Percentiles rank a stretch among this genome's conserved stretches.
Conservation (phyloP, 106 monocot genomes). For the Allium sativum region DNA sequence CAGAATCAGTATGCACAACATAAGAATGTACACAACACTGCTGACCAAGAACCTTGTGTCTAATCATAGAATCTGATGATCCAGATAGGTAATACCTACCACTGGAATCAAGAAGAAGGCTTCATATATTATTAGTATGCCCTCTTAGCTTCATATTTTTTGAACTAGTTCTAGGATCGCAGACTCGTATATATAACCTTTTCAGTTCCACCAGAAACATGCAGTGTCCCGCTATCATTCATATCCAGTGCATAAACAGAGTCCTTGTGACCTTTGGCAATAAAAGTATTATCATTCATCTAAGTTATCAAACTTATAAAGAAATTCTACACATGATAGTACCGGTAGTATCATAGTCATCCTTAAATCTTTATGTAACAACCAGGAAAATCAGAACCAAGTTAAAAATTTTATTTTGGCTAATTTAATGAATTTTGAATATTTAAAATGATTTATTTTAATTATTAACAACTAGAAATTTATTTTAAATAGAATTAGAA, state of each 20-base stretch:
- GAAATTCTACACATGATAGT: conserved; percentile 6
- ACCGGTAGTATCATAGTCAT: too few relatives aligned
- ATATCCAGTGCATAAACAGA: conserved; percentile 98
- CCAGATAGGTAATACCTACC: conserved; percentile 97
- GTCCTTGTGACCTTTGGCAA: conserved; percentile 92
- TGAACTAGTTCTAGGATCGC: conserved; percentile 95
- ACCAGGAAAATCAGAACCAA: too few relatives aligned
- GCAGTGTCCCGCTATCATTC: conserved; percentile 81
- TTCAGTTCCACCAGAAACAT: conserved; percentile 97
- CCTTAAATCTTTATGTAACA: too few relatives aligned
- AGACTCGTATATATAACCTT: conserved; percentile 88
- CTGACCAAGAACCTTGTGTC: conserved; percentile 97
- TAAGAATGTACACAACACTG: conserved; percentile 96
- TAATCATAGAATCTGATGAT: conserved; percentile 99
- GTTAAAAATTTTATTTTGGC: too few relatives aligned
- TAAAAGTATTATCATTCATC: conserved; percentile 13
- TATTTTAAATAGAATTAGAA: too few relatives aligned
- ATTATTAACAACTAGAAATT: too few relatives aligned
- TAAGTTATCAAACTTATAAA: background rate
- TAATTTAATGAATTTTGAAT: too few relatives aligned
- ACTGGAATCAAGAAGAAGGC: conserved; percentile 86
- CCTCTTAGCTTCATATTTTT: conserved; percentile 98
- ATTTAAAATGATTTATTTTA: too few relatives aligned
- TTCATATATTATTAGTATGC: conserved; percentile 92
- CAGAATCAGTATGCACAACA: conserved; percentile 97